Conservation (phyloP, 371 early-diverging fungal species). For the Haplosporangium sp. region DNA sequence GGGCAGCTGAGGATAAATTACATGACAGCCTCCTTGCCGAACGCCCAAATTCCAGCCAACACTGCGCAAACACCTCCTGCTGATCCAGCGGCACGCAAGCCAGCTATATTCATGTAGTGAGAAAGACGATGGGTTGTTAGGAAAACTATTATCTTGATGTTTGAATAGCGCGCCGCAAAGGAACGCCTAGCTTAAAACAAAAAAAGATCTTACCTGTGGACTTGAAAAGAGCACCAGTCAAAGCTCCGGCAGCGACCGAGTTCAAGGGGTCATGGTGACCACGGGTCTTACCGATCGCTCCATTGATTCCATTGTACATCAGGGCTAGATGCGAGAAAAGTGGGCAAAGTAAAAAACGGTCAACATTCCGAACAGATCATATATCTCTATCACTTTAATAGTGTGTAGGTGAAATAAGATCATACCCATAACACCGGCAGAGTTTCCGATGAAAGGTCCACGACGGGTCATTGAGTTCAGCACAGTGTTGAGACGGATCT, state of each 20-base stretch:
- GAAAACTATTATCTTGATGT: neutral
- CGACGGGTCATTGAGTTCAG: constrained; percentile 87
- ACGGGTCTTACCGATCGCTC: constrained; percentile 71
- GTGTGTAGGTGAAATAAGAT: neutral
- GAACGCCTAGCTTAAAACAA: neutral
- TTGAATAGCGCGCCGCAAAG: neutral
- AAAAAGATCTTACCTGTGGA: constrained; percentile 58
- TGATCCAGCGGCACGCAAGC: constrained; percentile 61
- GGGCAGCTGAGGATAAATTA: constrained; percentile 5
- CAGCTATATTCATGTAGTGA: constrained; percentile 12
- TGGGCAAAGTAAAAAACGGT: no score
- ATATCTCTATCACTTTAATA: no score
- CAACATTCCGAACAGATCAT: no score
- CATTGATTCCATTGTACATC: constrained; percentile 73
- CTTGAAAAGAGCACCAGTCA: constrained; percentile 84
- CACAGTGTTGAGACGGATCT: constrained; percentile 84
- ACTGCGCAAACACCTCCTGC: constrained; percentile 69
- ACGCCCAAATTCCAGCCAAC: constrained; percentile 58
- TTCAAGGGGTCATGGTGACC: constrained; percentile 76
- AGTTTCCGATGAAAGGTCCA: constrained; percentile 89
- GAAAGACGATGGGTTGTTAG: neutral
- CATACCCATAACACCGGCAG: constrained; percentile 78
- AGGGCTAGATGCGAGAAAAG: neutral
- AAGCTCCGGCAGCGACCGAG: constrained; percentile 78
- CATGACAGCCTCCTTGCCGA: constrained; percentile 24